These are phyloP conservation scores for Sclerotinia sclerotiorum DNA, from an alignment of 2,329 filamentous ascomycete species.

Conservation along the genomic window DNA sequence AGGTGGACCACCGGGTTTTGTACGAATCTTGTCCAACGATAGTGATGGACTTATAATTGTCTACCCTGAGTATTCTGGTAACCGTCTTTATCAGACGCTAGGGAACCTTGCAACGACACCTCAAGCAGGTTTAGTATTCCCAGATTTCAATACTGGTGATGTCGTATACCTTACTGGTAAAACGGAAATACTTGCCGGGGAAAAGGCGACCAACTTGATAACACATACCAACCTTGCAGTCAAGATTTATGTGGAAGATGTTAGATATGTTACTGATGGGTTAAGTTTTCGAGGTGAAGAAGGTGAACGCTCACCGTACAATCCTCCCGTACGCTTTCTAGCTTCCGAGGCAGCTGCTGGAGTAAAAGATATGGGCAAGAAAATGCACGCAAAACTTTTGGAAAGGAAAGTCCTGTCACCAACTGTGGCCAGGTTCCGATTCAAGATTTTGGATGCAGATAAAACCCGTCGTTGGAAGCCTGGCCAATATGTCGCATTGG, in stretches of 20 bases:
- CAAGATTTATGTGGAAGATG: constrained; percentile 60
- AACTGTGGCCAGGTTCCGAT: constrained; percentile 64
- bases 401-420: constrained; percentile 62
- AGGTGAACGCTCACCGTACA: constrained; percentile 71
- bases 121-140: constrained; percentile 67
- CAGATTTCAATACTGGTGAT: constrained; percentile 70
- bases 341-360: constrained; percentile 51
- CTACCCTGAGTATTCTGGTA: constrained; percentile 82
- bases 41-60: constrained; percentile 50
- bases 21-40: constrained; percentile 63
- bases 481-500: constrained; percentile 76
- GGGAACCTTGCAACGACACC: constrained; percentile 73
- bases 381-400: constrained; percentile 53
- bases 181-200: constrained; percentile 64
- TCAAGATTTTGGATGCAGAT: constrained; percentile 47
- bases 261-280: constrained; percentile 61
- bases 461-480: constrained; percentile 53
- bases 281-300: constrained; percentile 65
- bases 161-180: constrained; percentile 71
- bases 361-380: constrained; percentile 23
- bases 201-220: constrained; percentile 61
- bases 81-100: constrained; percentile 78
- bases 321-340: constrained; percentile 69
- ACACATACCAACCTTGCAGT: constrained; percentile 72
- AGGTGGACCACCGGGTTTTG: constrained; percentile 72